Conservation (phyloP, 192 early-diverging fungal genomes). For the Diversispora epigaea region DNA sequence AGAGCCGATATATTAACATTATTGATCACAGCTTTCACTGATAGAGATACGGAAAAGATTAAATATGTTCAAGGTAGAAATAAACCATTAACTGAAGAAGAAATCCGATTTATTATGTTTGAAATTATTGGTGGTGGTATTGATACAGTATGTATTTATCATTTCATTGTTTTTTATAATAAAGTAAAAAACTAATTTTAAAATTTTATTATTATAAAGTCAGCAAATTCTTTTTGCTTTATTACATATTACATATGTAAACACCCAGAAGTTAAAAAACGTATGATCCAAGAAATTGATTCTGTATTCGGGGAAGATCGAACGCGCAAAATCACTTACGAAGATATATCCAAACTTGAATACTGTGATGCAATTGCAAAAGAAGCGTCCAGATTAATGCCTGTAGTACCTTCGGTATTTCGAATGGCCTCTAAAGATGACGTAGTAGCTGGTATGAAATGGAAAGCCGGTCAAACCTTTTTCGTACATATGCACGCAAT, state of each 20-base stretch:
- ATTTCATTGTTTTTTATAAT: not conserved
- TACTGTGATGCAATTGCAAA: not conserved
- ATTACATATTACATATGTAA: not conserved
- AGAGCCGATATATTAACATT: not conserved
- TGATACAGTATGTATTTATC: not conserved
- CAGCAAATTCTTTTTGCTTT: not conserved
- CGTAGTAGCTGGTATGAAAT: not conserved
- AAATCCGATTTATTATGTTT: not conserved
- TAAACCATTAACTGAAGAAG: not conserved
- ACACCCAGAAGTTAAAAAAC: not conserved
- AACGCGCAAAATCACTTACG: not conserved
- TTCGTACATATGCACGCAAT: not conserved
- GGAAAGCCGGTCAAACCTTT: not conserved
- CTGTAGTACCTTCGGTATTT: not conserved
- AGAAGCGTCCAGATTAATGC: not conserved
- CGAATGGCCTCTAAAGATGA: not conserved
- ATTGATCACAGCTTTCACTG: not conserved
- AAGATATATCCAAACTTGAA: not conserved
- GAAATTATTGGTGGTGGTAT: conserved; percentile 12
- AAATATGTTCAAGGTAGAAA: not conserved
- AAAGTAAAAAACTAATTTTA: not conserved
- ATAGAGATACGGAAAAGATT: not conserved
- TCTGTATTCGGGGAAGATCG: not conserved
- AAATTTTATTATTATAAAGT: not conserved
- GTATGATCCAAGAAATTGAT: not conserved